Evolutionary conservation across 306 rosid species (phyloP).

Genomic region (Sechiopsis laciniata): DNA sequence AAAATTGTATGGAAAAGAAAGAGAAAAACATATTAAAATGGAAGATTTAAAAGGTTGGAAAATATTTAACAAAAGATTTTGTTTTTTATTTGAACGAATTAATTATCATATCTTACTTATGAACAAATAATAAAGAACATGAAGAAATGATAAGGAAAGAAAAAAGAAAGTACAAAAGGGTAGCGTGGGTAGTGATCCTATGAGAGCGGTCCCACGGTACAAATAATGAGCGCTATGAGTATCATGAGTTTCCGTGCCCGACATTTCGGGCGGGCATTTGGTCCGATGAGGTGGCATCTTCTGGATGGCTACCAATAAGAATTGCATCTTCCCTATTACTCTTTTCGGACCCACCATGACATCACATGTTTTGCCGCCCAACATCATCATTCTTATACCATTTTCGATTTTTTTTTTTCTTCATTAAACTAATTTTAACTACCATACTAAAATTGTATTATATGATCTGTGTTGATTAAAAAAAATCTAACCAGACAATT

Average conservation of each 20-base stretch:
- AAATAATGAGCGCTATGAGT: neutral
- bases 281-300: conserved; percentile 2
- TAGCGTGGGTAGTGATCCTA: conserved; percentile 25
- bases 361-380: conserved; percentile 2
- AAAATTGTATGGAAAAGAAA: too few relatives aligned
- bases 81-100: too few relatives aligned
- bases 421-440: neutral
- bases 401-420: neutral
- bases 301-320: neutral
- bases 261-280: conserved; percentile 12
- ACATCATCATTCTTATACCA: neutral
- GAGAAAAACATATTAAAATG: too few relatives aligned
- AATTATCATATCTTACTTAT: too few relatives aligned
- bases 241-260: conserved; percentile 21
- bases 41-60: too few relatives aligned
- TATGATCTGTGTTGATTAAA: too few relatives aligned
- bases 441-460: neutral
- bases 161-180: conserved; percentile 12
- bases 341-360: conserved; percentile 10
- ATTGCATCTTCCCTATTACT: neutral
- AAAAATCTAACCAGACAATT: too few relatives aligned
- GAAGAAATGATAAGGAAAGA: conserved; percentile 15
- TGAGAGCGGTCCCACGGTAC: conserved; percentile 16
- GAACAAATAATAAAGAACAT: neutral
- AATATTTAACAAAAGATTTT: too few relatives aligned